These are phyloP conservation scores for Lodderomyces orthopsilosis DNA, from an alignment of 1,139 yeast genomes.

Conservation along the genomic window DNA sequence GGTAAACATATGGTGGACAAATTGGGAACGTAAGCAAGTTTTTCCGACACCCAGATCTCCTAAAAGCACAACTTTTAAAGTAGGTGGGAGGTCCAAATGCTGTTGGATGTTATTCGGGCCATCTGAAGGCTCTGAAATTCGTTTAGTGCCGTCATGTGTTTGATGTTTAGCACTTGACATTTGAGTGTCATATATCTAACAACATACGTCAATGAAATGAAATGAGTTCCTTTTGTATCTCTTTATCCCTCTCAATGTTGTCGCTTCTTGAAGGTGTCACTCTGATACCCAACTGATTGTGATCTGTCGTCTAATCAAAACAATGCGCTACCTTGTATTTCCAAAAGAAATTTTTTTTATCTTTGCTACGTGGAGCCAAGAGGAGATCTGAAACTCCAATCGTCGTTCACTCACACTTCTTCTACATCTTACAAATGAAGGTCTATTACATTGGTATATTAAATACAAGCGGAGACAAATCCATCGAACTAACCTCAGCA, in stretches of 20 bases:
- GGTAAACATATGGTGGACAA: conserved; percentile 56
- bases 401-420: not conserved
- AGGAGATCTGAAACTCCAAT: not conserved
- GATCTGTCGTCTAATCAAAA: too few species aligned
- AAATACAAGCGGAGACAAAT: conserved; percentile 59
- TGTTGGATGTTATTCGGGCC: too few species aligned
- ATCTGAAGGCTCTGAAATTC: too few species aligned
- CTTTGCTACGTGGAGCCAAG: not conserved
- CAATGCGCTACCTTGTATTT: too few species aligned
- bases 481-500: conserved; percentile 75
- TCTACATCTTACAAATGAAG: conserved; percentile 53
- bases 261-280: too few species aligned
- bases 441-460: conserved; percentile 85
- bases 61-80: conserved; percentile 50
- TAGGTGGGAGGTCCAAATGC: conserved; percentile 7
- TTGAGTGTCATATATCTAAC: not conserved
- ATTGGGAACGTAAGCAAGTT: conserved; percentile 58
- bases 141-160: not conserved
- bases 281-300: too few species aligned
- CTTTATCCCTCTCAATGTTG: too few species aligned
- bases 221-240: too few species aligned
- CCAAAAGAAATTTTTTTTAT: too few species aligned
- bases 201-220: too few species aligned
- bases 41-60: conserved; percentile 67
- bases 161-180: not conserved